Conservation (phyloP, 2,329 filamentous ascomycete species). For the Fusarium sp. region DNA sequence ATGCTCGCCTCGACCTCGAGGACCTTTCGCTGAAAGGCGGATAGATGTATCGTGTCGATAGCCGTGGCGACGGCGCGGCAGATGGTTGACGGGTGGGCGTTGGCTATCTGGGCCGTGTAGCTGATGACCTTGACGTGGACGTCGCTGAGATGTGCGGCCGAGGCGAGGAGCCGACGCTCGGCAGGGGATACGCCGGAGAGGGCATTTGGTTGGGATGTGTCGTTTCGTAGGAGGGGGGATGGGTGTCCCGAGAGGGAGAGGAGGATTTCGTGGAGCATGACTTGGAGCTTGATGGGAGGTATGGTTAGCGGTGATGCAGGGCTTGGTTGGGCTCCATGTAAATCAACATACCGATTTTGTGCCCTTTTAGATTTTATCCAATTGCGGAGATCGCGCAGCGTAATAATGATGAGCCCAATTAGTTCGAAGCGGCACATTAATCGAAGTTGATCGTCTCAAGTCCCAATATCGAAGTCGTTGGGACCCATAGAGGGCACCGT, state of each 20-base stretch:
- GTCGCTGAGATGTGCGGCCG: slow-evolving; percentile 80
- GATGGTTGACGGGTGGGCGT: slow-evolving; percentile 80
- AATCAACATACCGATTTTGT: slow-evolving; percentile 35
- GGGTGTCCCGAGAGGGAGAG: slow-evolving; percentile 95
- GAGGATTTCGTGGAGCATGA: slow-evolving; percentile 98
- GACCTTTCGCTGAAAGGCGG: slow-evolving; percentile 83
- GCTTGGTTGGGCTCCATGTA: not conserved
- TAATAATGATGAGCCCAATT: slow-evolving; percentile 60
- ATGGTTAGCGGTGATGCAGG: slow-evolving; percentile 22
- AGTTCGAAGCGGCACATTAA: slow-evolving; percentile 67
- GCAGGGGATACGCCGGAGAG: slow-evolving; percentile 73
- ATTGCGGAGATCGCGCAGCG: slow-evolving; percentile 56
- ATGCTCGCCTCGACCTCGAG: slow-evolving; percentile 85
- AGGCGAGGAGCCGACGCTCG: slow-evolving; percentile 83
- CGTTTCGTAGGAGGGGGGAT: slow-evolving; percentile 81
- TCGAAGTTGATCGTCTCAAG: slow-evolving; percentile 18
- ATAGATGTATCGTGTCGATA: slow-evolving; percentile 79
- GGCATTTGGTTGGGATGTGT: slow-evolving; percentile 58
- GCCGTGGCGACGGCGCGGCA: slow-evolving; percentile 88
- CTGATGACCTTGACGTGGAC: slow-evolving; percentile 79
- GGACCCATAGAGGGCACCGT: not conserved
- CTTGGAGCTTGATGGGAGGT: slow-evolving; percentile 23
- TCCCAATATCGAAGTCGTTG: not conserved
- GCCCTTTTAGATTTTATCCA: slow-evolving; percentile 50
- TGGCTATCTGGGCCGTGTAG: slow-evolving; percentile 73